phyloP scores from a whole-genome alignment of 768 basidiomycete genomes.

The Tylopilus plumbeoviolaceoides region DNA sequence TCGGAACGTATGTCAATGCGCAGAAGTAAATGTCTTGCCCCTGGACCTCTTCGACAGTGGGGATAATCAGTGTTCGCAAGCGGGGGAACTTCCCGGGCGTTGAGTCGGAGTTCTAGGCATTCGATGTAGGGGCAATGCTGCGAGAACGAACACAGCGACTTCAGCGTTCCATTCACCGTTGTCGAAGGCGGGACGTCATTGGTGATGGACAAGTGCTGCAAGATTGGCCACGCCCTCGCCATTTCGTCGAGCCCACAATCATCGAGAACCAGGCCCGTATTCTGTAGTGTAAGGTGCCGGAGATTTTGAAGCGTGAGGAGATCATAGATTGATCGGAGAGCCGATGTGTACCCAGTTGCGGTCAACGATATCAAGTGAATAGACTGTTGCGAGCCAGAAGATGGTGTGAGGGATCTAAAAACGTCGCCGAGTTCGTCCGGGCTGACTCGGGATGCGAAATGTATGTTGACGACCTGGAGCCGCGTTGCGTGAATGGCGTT shows the following conservation, averaged over 20 bases:
- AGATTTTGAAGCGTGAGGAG: constrained; percentile 7
- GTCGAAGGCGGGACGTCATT: constrained; percentile 11
- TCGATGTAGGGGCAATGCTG: constrained; percentile 18
- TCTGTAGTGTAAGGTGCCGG: constrained; percentile 11
- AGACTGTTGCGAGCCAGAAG: constrained; percentile 8
- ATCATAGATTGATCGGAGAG: constrained; percentile 9
- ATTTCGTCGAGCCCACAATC: constrained; percentile 14
- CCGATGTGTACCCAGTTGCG: constrained; percentile 8
- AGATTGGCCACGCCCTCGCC: constrained; percentile 15
- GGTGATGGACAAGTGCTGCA: constrained; percentile 15
- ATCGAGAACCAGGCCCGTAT: constrained; percentile 11
- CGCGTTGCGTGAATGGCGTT: constrained; percentile 6
- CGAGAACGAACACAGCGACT: constrained; percentile 7
- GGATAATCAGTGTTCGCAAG: background rate
- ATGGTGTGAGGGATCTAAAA: constrained; percentile 4
- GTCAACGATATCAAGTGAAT: constrained; percentile 9
- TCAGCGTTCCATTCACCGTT: constrained; percentile 7
- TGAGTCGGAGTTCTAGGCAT: constrained; percentile 13
- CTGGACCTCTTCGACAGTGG: constrained; percentile 1
- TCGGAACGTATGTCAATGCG: constrained; percentile 16
- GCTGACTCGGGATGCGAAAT: constrained; percentile 11
- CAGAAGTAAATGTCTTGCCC: constrained; percentile 1
- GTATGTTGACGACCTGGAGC: constrained; percentile 14
- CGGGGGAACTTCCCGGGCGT: constrained; percentile 17
- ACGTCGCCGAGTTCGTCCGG: constrained; percentile 6